Evolutionary conservation across 352 stramenopile genomes (phyloP), one percentile per base, ranked within the genome.

Genomic region (Thalassiosira livingstoniorum): DNA sequence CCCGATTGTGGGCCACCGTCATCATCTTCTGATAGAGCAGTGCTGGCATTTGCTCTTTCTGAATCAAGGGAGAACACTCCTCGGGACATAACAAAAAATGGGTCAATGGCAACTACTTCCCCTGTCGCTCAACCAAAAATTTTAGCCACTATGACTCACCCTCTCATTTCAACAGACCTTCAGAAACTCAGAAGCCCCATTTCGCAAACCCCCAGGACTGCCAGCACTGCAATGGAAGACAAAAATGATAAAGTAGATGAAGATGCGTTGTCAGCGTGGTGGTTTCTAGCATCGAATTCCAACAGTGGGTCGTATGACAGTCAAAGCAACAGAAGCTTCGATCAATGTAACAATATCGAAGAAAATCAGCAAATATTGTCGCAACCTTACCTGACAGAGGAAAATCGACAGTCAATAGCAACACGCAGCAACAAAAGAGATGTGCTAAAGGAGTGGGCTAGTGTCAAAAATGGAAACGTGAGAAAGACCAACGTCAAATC

Each of bases 241-340:
- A 29, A n/a, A n/a, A 45, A 61, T 37, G 62, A 80, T 34, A 54
- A 70, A 58, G 42, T 73, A 60, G 72, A 80, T 39, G 51, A 73
- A 10, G 61, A 73, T 68, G 15, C 31, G 2, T 42, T 72, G 5
- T 53, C 45, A 23, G 34, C 45, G 18, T 80, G 72, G 72, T 80
- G 72, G 72, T 80, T 80, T 58, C 45, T 80, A 27, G 23, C 43
- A 31, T 78, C 70, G 0, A 64, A 51, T 27, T 74, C 61, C 43
- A 62, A 80, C 29, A 71, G 58, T 21, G 54, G 63, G n/a, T 57
- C 61, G n/a, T 18, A 35, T 53, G 43, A 39, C n/a, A 27, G 2
- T 11, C 2, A 64, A 0, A 77, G 25, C 2, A 62, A 54, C 18
- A 29, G 34, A 45, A 10, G 2, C 18, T 60, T 4, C 11, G 51